Percentiles rank a stretch among this genome's conserved stretches.
Conservation (phyloP, 768 basidiomycete species). For the Postia placenta region DNA sequence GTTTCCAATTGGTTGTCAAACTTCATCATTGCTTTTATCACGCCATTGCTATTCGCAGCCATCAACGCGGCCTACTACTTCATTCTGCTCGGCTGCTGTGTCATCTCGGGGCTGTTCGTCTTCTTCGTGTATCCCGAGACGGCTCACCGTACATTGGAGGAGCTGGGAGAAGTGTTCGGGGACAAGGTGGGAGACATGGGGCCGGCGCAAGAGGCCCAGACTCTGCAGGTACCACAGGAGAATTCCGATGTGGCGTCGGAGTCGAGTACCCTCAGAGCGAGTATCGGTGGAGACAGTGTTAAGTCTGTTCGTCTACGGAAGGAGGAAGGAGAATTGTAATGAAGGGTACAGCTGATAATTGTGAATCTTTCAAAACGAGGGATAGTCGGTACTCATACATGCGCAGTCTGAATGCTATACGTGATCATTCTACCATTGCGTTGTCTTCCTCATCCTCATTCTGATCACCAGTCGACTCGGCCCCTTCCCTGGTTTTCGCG, state of each 20-base stretch:
- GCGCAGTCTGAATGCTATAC: neutral
- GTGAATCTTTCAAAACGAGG: too few species aligned
- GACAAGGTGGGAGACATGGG: constrained; percentile 19
- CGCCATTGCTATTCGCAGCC: constrained; percentile 53
- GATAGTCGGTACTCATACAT: neutral
- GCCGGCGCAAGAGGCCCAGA: neutral
- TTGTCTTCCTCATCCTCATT: constrained; percentile 33
- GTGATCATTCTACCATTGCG: constrained; percentile 60
- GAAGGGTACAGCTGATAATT: too few species aligned
- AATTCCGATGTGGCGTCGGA: neutral
- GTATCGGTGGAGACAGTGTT: neutral
- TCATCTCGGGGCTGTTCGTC: constrained; percentile 39
- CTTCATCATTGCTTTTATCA: constrained; percentile 40
- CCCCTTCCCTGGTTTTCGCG: constrained; percentile 11
- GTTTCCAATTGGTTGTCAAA: constrained; percentile 27
- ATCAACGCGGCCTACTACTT: constrained; percentile 47
- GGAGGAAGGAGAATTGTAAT: neutral
- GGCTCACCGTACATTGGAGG: constrained; percentile 38
- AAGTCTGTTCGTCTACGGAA: neutral
- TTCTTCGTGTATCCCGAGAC: constrained; percentile 48
- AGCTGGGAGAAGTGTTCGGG: constrained; percentile 44
- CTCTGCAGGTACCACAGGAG: neutral
- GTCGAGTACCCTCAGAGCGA: neutral
- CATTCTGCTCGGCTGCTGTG: constrained; percentile 40
- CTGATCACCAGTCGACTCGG: constrained; percentile 26